phyloP scores from a whole-genome alignment of 2,329 filamentous ascomycete genomes.

The Talaromyces sp. region DNA sequence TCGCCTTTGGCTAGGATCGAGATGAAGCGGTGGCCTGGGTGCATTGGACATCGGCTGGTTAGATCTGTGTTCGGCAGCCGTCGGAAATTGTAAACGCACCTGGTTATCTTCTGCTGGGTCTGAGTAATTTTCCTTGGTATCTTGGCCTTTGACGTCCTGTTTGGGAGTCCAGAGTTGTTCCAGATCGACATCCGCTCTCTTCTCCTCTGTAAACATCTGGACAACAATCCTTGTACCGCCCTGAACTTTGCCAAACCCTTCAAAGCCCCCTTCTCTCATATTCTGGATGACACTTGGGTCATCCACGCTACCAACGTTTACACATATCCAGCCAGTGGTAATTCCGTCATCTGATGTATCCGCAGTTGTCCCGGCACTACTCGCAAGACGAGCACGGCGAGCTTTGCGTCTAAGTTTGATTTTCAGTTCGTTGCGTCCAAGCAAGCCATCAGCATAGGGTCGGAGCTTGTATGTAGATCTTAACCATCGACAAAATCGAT shows the following conservation, averaged over 20 bases:
- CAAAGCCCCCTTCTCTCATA: constrained; percentile 45
- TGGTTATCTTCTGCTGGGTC: constrained; percentile 11
- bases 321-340: constrained; percentile 95
- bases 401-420: constrained; percentile 76
- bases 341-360: constrained; percentile 72
- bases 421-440: constrained; percentile 88
- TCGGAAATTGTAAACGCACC: constrained; percentile 25
- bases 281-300: constrained; percentile 41
- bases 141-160: constrained; percentile 22
- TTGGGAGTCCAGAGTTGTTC: constrained; percentile 60
- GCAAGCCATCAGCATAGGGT: constrained; percentile 78
- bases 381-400: constrained; percentile 75
- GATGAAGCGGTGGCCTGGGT: constrained; percentile 21
- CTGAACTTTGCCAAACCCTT: constrained; percentile 68
- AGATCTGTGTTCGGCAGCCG: constrained; percentile 23
- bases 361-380: constrained; percentile 59
- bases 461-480: constrained; percentile 66
- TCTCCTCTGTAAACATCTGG: constrained; percentile 69
- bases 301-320: constrained; percentile 73
- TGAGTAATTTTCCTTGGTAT: neutral
- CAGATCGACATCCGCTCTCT: constrained; percentile 62
- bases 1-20: constrained; percentile 29
- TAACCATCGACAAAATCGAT: constrained; percentile 84
- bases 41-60: constrained; percentile 22
- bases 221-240: constrained; percentile 62